These are phyloP conservation scores for Pythium folliculosum DNA, from an alignment of 352 stramenopile species.

Conservation along the genomic window DNA sequence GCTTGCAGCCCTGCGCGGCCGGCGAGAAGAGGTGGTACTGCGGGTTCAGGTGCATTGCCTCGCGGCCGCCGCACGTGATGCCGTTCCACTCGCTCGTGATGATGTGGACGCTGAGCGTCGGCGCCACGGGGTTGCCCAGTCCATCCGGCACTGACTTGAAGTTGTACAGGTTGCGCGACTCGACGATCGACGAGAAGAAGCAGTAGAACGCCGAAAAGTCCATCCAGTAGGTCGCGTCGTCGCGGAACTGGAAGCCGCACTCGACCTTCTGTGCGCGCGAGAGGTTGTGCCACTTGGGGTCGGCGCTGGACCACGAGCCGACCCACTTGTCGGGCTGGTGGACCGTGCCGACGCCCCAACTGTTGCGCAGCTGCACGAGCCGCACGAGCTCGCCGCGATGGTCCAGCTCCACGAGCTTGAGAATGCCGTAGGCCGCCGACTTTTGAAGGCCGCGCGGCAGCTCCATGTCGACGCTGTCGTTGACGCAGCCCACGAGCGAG, in stretches of 20 bases:
- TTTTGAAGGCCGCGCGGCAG: slow-evolving; percentile 67
- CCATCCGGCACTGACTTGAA: slow-evolving; percentile 67
- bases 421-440: slow-evolving; percentile 71
- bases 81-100: slow-evolving; percentile 80
- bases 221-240: slow-evolving; percentile 85
- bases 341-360: slow-evolving; percentile 67
- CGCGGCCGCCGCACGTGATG: slow-evolving; percentile 72
- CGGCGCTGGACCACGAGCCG: slow-evolving; percentile 68
- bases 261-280: slow-evolving; percentile 76
- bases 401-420: slow-evolving; percentile 75
- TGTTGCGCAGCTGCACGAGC: slow-evolving; percentile 81
- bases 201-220: slow-evolving; percentile 76
- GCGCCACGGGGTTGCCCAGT: slow-evolving; percentile 52
- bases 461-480: slow-evolving; percentile 64
- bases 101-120: slow-evolving; percentile 74
- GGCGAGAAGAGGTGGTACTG: slow-evolving; percentile 82
- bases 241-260: slow-evolving; percentile 76
- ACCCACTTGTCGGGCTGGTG: slow-evolving; percentile 68
- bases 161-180: slow-evolving; percentile 86
- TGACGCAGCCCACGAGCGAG: slow-evolving; percentile 72
- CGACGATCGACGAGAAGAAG: slow-evolving; percentile 77
- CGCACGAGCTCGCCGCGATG: slow-evolving; percentile 55
- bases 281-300: slow-evolving; percentile 72
- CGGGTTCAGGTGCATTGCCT: slow-evolving; percentile 86
- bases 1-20: slow-evolving; percentile 45